Evolutionary conservation across 2,329 filamentous ascomycete genomes (phyloP), one percentile per base, ranked within the genome.

Genomic region (Ceratocystis cubensis): DNA sequence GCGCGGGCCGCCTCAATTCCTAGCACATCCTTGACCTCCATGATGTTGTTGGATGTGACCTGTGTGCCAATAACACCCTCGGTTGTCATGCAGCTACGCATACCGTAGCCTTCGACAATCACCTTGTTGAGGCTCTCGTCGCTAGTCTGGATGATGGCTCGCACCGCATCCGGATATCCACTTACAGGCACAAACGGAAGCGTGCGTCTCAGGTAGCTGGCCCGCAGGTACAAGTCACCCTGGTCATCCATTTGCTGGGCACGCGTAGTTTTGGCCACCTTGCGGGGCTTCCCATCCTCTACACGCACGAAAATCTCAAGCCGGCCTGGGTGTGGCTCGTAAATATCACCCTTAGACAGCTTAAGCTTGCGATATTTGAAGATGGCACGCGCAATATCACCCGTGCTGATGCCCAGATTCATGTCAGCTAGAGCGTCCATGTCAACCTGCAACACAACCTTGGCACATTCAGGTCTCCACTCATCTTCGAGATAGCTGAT

Each of bases 1-100:
- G 83, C 84, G 68, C 93, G 86, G 2, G 94, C 94, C 0, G 94
- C 94, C 79, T 99, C 94, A 72, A 99, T 96, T 63, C 94, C 94
- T 2, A 99, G 84, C 0, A 97, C 87, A 28, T 94, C 86, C 45
- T 84, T 82, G 71, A 87, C 88, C 77, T 99, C 94, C 83, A 96
- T 90, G 71, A 99, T 86, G 72, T 87, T 91, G 79, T 99, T 99
- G 69, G 88, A 87, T 7, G 81, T 82, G 2, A 87, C 88, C 71
- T 82, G 79, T 22, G 84, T 86, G 66, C 92, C 91, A 66, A 95
- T 81, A 4, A 99, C 89, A 69, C 94, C 94, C 69, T 92, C 88
- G 0, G 94, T 99, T 8, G 87, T 96, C 87, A 99, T 95, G 78
- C 92, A 96, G 37, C 85, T 83, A 56, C 85, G 84, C 63, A 99